Evolutionary conservation across 495 filamentous ascomycete species (phyloP), one percentile per base, ranked within the genome.

Genomic region (Xylaria nigripes): DNA sequence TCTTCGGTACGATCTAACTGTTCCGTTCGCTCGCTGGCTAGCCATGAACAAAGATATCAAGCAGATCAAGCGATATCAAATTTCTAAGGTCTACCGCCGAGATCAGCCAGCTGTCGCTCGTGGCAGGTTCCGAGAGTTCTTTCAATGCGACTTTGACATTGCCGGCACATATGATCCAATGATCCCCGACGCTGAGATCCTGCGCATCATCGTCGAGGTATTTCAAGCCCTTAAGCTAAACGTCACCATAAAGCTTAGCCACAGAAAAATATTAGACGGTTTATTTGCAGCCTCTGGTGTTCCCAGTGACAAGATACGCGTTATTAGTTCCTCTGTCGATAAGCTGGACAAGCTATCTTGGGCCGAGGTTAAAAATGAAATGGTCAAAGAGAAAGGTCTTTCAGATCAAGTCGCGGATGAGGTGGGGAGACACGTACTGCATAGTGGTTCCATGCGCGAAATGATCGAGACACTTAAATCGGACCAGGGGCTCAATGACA

Each of bases 21-120:
- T 95, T 9, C 90, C 90, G n/a, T 94, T 95, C 58, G 90, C 90
- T 16, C 85, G 90, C 52, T 95, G 85, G 81, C 77, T 94, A 45
- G 90, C 90, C 55, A 90, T 93, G 87, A 90, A 93, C 77, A 69
- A 78, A 3, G 76, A 76, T 47, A 74, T 87, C 43, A 79, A 85
- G 65, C 80, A 71, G 65, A 89, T 93, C 71, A 95, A 95, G 70
- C 80, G 90, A 38, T 95, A 93, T 69, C 89, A 93, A 69, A 89
- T 95, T 61, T 89, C 88, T 53, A 94, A 95, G 71, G 90, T 95
- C 34, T 75, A 79, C 64, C 70, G 74, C 43, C 62, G 75, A 30
- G 74, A 79, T 55, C 76, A 80, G 48, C 75, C 75, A 1, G 86
- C 86, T 34, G 85, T 90, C 71, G 81, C 81, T 50, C 88, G 89